Percentiles rank a stretch among this genome's conserved stretches.
phyloP scores from a whole-genome alignment of 2,329 filamentous ascomycete species.

The Pseudocercospora eumusae region DNA sequence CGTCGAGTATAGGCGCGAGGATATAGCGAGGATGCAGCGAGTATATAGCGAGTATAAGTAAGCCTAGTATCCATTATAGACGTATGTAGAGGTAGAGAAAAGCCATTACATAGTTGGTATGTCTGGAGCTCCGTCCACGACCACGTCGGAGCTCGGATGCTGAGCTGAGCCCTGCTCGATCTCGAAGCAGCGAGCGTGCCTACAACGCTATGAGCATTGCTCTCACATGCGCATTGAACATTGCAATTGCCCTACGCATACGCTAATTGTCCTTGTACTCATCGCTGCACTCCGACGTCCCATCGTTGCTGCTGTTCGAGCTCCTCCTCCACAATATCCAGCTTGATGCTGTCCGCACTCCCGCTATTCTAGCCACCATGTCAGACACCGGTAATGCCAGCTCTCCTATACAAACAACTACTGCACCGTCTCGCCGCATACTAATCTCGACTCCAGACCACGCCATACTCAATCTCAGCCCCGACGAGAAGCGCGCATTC shows the following conservation, averaged over 20 bases:
- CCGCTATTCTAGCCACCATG: slow-evolving; percentile 31
- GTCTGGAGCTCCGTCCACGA: not conserved
- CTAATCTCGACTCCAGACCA: slow-evolving; percentile 34
- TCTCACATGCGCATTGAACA: not conserved
- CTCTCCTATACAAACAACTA: not conserved
- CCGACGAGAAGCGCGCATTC: slow-evolving; percentile 92
- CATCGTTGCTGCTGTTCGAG: not conserved
- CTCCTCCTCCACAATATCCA: not conserved
- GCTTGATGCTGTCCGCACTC: slow-evolving; percentile 21
- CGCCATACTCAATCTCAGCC: slow-evolving; percentile 65
- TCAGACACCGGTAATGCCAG: slow-evolving; percentile 27
- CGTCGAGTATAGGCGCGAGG: too few species aligned
- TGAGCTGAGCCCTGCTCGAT: not conserved
- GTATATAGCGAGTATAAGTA: too few species aligned
- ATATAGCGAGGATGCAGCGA: too few species aligned
- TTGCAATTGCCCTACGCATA: too few species aligned
- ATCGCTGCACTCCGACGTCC: not conserved
- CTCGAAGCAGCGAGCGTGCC: not conserved
- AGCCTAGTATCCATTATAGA: too few species aligned
- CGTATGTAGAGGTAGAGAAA: too few species aligned
- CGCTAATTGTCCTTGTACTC: not conserved
- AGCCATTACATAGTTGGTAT: too few species aligned
- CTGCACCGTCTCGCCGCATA: not conserved
- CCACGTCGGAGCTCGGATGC: not conserved
- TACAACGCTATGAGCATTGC: not conserved